Evolutionary conservation across 2,329 filamentous ascomycete genomes (phyloP).

Genomic region (Colletotrichum melonis): DNA sequence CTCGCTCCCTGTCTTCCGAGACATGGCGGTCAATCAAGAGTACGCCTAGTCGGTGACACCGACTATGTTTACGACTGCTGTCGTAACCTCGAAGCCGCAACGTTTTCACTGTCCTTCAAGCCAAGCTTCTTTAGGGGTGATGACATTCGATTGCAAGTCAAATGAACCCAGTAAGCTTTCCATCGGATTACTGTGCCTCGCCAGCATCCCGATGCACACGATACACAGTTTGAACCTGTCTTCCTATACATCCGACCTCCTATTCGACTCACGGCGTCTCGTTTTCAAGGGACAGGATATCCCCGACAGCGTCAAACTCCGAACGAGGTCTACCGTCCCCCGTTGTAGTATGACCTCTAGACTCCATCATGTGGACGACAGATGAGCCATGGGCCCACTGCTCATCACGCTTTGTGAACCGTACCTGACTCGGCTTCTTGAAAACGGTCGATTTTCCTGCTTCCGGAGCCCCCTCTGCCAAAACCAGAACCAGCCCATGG

Average conservation of each 20-base stretch:
- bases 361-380: constrained; percentile 2
- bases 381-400: background rate
- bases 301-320: background rate
- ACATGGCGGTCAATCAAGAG: constrained; percentile 29
- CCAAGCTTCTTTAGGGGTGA: constrained; percentile 7
- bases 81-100: background rate
- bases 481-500: background rate
- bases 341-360: background rate
- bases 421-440: background rate
- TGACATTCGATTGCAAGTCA: background rate
- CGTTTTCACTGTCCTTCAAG: background rate
- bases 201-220: background rate
- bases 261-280: constrained; percentile 1
- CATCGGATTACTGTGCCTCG: constrained; percentile 8
- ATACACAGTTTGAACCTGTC: background rate
- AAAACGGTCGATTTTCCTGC: constrained; percentile 8
- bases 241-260: background rate
- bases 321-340: background rate
- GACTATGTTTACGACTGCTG: constrained; percentile 13
- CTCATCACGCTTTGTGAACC: background rate
- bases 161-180: background rate
- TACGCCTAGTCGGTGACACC: constrained; percentile 19
- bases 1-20: constrained; percentile 25
- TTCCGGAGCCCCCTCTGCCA: constrained; percentile 1
- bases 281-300: constrained; percentile 15